Evolutionary conservation across 1,284 basidiomycete species (phyloP), one percentile per base, ranked within the genome.

Genomic region (Amylostereum chailletii): DNA sequence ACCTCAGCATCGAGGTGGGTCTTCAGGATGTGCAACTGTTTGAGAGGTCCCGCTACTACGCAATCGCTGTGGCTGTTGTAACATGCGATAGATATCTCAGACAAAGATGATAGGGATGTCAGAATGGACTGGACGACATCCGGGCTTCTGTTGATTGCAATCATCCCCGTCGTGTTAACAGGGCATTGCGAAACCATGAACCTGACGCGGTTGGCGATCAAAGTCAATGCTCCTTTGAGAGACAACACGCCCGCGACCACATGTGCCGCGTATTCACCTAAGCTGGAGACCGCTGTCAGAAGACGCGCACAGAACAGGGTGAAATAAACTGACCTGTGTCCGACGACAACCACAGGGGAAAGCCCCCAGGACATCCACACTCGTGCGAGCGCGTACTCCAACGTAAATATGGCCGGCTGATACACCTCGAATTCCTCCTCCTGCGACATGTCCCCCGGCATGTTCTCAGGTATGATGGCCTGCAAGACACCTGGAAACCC

Each of bases 181-280:
- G 58, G 53, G 57, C 83, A 86, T 47, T 66, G 70, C 41, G 62
- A 61, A 9, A 69, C 58, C 68, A 85, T 80, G 7, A 83, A 62
- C 9, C 71, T 71, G 2, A 74, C 80, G 34, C 84, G 71, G 39
- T 65, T 66, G 1, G 78, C 81, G 39, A 86, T 72, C n/a, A 86
- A 61, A 8, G 67, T 63, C 4, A 87, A 68, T 2, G 78, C 82
- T 26, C 74, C 74, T 52, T 76, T 67, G 19, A 85, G 61, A 0
- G 67, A 66, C 10, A 87, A 55, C 1, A 84, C 77, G 0, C 68
- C 72, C 0, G 82, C 77, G 19, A 71, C 63, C 5, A 79, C 79
- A 39, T 86, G 69, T 3, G 83, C 83, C 2, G 77, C 78, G 51
- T 85, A 87, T 65, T 87, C 85, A 42, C 85, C 85, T 34, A 86